These are phyloP conservation scores for Mikania micrantha DNA, from an alignment of 129 eudicot species.

Conservation along the genomic window DNA sequence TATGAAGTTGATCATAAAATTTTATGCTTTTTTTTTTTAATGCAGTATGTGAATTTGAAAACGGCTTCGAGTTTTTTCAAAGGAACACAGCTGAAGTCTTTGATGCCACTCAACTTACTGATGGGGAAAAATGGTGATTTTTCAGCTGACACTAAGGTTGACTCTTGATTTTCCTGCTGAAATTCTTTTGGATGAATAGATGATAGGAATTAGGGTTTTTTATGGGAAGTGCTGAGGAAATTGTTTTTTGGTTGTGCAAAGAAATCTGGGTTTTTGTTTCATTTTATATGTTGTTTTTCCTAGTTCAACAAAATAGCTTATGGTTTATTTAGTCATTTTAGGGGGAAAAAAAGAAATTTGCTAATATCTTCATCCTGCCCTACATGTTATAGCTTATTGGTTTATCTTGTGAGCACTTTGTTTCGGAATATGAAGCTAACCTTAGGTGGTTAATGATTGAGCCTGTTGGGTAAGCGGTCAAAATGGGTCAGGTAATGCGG, in stretches of 20 bases:
- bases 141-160: slow-evolving; percentile 41
- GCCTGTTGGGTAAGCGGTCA: no score
- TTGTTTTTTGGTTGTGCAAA: slow-evolving; percentile 21
- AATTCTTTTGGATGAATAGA: neutral
- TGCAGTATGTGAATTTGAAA: slow-evolving; percentile 55
- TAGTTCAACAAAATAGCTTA: slow-evolving; percentile 17
- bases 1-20: neutral
- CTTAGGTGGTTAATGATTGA: no score
- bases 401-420: neutral
- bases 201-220: slow-evolving; percentile 29
- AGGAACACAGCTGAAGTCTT: slow-evolving; percentile 34
- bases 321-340: slow-evolving; percentile 8
- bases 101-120: slow-evolving; percentile 31
- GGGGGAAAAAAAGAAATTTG: slow-evolving; percentile 9
- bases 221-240: slow-evolving; percentile 8
- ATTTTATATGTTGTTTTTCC: slow-evolving; percentile 9
- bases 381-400: neutral
- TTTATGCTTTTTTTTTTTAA: neutral
- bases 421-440: no score
- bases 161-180: slow-evolving; percentile 26
- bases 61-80: slow-evolving; percentile 37
- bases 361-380: neutral
- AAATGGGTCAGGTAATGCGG: no score
- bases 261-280: slow-evolving; percentile 34
- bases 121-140: slow-evolving; percentile 30